phyloP scores from a whole-genome alignment of 495 filamentous ascomycete species.

The Massariosphaeria phaeospora region DNA sequence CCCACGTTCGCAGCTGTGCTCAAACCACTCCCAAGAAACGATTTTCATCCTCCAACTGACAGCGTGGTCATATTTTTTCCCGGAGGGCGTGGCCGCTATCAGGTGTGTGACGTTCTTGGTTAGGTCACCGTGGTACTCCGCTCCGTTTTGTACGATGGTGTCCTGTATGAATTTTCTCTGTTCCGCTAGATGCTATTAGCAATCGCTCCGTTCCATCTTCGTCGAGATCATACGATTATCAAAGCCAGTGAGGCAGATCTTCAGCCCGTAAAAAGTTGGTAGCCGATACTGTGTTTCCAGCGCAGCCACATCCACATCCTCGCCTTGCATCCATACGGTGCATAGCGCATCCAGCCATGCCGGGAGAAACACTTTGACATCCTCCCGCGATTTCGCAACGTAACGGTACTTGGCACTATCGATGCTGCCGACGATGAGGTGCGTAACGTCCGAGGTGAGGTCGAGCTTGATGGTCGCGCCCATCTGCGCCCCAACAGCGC shows the following conservation, averaged over 20 bases:
- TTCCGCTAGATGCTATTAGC: slow-evolving; percentile 47
- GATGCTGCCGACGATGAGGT: slow-evolving; percentile 83
- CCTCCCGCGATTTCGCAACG: slow-evolving; percentile 80
- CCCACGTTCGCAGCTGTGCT: slow-evolving; percentile 80
- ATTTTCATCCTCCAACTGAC: slow-evolving; percentile 70
- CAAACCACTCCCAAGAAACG: slow-evolving; percentile 78
- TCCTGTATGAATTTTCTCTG: slow-evolving; percentile 65
- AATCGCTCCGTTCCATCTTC: neutral
- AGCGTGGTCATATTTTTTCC: slow-evolving; percentile 85
- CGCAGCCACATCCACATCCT: slow-evolving; percentile 66
- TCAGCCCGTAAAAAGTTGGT: slow-evolving; percentile 59
- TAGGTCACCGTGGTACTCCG: slow-evolving; percentile 76
- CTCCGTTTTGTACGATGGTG: slow-evolving; percentile 62
- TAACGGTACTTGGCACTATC: slow-evolving; percentile 91
- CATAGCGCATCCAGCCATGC: slow-evolving; percentile 83
- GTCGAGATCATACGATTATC: slow-evolving; percentile 55
- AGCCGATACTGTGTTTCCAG: slow-evolving; percentile 59
- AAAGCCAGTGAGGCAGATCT: slow-evolving; percentile 87
- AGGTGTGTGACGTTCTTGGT: slow-evolving; percentile 82
- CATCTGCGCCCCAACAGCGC: slow-evolving; percentile 67
- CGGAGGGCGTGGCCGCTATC: slow-evolving; percentile 69
- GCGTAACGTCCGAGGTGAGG: slow-evolving; percentile 93
- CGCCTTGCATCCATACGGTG: slow-evolving; percentile 72
- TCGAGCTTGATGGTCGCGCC: slow-evolving; percentile 81
- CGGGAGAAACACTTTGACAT: slow-evolving; percentile 72